Conservation (phyloP, 495 filamentous ascomycete genomes). For the Thermothielavioides terrestris region DNA sequence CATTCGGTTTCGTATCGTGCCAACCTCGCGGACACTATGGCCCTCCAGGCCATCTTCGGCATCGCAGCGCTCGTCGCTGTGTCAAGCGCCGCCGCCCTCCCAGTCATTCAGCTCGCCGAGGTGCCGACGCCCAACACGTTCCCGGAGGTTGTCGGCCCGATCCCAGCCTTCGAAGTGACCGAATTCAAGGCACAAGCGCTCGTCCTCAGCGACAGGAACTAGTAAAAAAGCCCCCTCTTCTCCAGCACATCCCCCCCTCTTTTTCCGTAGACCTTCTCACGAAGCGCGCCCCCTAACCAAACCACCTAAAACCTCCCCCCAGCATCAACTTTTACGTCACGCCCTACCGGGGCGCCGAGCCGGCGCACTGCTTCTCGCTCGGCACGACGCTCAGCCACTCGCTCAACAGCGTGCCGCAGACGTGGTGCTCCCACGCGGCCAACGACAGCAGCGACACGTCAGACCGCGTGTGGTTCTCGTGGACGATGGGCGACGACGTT, state of each 20-base stretch:
- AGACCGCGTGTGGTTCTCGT: constrained; percentile 18
- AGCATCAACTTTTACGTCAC: constrained; percentile 22
- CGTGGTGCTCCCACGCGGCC: constrained; percentile 10
- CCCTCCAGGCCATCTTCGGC: not conserved
- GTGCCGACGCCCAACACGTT: not conserved
- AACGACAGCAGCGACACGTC: not conserved
- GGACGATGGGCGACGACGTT: constrained; percentile 4
- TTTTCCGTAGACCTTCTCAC: no score
- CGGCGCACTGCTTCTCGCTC: constrained; percentile 13
- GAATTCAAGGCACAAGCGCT: constrained; percentile 18
- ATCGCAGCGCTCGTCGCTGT: not conserved
- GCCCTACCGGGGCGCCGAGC: not conserved
- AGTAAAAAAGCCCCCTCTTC: constrained; percentile 8
- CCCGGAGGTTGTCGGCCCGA: not conserved
- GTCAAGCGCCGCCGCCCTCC: not conserved
- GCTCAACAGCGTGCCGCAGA: constrained; percentile 11
- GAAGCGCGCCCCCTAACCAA: not conserved
- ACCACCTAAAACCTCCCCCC: not conserved
- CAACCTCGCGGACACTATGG: not conserved
- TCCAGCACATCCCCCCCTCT: not conserved
- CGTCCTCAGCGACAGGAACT: constrained; percentile 18
- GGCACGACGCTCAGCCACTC: constrained; percentile 15
- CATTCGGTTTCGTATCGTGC: no score
- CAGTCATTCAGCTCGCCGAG: not conserved
- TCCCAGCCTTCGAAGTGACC: constrained; percentile 17